These are phyloP conservation scores for Salvia sclarea DNA, from an alignment of 305 asterid genomes.

Conservation along the genomic window DNA sequence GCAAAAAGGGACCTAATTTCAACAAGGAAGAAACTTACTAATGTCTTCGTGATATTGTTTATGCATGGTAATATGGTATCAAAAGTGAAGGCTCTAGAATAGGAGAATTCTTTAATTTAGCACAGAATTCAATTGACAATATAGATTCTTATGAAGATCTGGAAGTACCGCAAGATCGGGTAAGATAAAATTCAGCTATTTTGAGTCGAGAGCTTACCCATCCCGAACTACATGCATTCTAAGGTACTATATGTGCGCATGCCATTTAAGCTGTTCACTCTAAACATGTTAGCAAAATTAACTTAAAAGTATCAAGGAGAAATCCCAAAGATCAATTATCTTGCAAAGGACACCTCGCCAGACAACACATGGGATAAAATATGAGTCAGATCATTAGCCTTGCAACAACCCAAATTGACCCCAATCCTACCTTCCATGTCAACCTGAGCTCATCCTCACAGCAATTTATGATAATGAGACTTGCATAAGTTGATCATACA, in stretches of 20 bases:
- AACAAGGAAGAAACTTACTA: not conserved
- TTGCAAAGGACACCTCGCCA: not conserved
- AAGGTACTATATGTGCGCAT: too few relatives aligned
- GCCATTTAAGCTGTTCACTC: not conserved
- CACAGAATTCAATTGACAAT: not conserved
- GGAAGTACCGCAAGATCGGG: not conserved
- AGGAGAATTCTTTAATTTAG: not conserved
- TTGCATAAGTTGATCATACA: not conserved
- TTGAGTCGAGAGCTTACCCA: not conserved
- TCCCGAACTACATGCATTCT: not conserved
- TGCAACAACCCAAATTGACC: not conserved
- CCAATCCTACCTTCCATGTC: not conserved
- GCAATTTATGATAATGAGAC: not conserved
- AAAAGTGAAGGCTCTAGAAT: conserved; percentile 3
- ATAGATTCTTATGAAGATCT: not conserved
- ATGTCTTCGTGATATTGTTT: not conserved
- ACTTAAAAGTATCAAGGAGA: not conserved
- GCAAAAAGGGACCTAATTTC: not conserved
- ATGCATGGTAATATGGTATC: not conserved
- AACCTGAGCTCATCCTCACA: not conserved
- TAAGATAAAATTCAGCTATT: not conserved
- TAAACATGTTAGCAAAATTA: not conserved
- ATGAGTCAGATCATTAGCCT: not conserved
- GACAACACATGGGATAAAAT: not conserved
- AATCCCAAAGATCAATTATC: not conserved